Evolutionary conservation across 2,329 filamentous ascomycete species (phyloP).

Genomic region (Cladophialophora exuberans): DNA sequence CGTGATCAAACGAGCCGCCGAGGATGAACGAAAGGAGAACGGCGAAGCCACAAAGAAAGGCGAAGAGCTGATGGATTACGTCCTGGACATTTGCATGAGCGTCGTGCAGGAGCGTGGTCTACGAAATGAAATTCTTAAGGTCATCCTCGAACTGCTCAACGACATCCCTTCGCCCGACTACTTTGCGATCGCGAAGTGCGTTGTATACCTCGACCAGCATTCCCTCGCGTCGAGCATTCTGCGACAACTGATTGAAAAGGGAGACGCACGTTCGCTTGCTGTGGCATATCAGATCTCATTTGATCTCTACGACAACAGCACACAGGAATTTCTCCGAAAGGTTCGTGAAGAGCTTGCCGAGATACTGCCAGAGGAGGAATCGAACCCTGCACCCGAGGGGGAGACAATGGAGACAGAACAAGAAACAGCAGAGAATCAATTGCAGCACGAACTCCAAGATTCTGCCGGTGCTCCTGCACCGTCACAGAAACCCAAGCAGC

Average conservation of each 20-base stretch:
- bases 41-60: constrained; percentile 62
- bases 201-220: constrained; percentile 92
- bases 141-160: constrained; percentile 94
- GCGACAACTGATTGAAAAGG: constrained; percentile 76
- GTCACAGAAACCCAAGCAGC: constrained; percentile 49
- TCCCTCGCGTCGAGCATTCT: constrained; percentile 88
- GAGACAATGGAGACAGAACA: constrained; percentile 55
- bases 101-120: constrained; percentile 91
- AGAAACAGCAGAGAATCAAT: constrained; percentile 51
- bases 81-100: constrained; percentile 94
- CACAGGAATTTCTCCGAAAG: constrained; percentile 92
- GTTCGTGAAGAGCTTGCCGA: constrained; percentile 79
- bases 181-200: constrained; percentile 96
- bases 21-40: constrained; percentile 75
- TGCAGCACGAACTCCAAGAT: constrained; percentile 59
- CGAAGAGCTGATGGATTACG: constrained; percentile 96
- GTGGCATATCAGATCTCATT: constrained; percentile 98
- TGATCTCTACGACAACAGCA: constrained; percentile 97
- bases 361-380: constrained; percentile 49
- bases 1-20: constrained; percentile 85
- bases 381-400: constrained; percentile 45
- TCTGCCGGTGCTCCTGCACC: constrained; percentile 49
- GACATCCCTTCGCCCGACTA: constrained; percentile 93
- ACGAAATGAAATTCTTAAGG: constrained; percentile 78
- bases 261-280: constrained; percentile 75